These are phyloP conservation scores for Syncephalastrum racemosum DNA, from an alignment of 371 early-diverging fungal species.

Conservation along the genomic window DNA sequence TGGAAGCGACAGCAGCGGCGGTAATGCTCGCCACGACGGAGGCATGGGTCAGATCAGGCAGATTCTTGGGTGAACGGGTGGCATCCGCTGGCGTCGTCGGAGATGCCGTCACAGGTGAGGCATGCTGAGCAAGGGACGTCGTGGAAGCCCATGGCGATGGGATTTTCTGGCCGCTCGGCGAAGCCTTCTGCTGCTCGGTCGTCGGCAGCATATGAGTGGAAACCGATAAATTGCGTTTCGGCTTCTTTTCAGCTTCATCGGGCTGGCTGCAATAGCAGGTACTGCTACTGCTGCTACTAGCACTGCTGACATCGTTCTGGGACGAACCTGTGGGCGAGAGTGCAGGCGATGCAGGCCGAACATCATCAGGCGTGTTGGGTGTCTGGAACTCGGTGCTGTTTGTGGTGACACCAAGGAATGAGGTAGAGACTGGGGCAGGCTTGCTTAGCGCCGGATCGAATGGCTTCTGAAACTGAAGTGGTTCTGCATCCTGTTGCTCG, in stretches of 20 bases:
- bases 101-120: not conserved
- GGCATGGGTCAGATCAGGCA: too few relatives aligned
- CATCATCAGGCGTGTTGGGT: conserved; percentile 13
- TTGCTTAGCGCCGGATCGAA: conserved; percentile 12
- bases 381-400: conserved; percentile 3
- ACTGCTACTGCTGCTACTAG: too few relatives aligned
- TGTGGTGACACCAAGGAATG: not conserved
- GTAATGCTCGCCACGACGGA: too few relatives aligned
- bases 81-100: not conserved
- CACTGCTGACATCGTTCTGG: too few relatives aligned
- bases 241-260: too few relatives aligned
- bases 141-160: conserved; percentile 21
- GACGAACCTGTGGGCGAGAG: too few relatives aligned
- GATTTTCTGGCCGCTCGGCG: conserved; percentile 13
- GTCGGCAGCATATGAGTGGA: conserved; percentile 4
- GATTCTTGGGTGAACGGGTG: too few relatives aligned
- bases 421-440: too few relatives aligned
- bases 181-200: not conserved
- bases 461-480: conserved; percentile 5
- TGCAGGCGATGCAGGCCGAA: too few relatives aligned
- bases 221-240: not conserved
- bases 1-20: not conserved
- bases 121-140: conserved; percentile 1
- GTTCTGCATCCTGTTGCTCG: too few relatives aligned
- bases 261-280: too few relatives aligned